These are phyloP conservation scores for Paramyrothecium roridum DNA, from an alignment of 2,329 filamentous ascomycete species.

Conservation along the genomic window DNA sequence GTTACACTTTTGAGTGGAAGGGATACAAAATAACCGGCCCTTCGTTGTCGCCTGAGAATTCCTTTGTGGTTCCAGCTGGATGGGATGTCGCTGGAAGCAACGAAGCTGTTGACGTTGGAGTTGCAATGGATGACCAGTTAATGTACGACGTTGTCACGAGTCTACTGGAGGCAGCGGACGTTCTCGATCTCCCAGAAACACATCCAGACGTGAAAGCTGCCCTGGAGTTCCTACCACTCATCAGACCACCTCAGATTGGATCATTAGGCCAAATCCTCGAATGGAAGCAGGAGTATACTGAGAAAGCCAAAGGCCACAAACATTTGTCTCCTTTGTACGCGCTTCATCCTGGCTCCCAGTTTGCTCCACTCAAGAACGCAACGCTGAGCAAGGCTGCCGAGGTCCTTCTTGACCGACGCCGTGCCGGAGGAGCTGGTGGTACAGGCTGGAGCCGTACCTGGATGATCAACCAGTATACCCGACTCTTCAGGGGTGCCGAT, in stretches of 20 bases:
- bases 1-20: slow-evolving; percentile 26
- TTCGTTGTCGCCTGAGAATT: slow-evolving; percentile 23
- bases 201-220: not conserved
- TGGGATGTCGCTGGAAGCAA: slow-evolving; percentile 2
- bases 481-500: slow-evolving; percentile 32
- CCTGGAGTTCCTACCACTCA: slow-evolving; percentile 3
- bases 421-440: slow-evolving; percentile 3
- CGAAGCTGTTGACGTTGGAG: slow-evolving; percentile 11
- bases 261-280: slow-evolving; percentile 31
- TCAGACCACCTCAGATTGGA: slow-evolving; percentile 8
- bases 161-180: slow-evolving; percentile 5
- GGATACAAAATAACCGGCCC: slow-evolving; percentile 20
- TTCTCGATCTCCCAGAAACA: slow-evolving; percentile 3
- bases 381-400: not conserved
- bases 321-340: slow-evolving; percentile 45
- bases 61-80: slow-evolving; percentile 12
- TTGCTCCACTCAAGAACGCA: slow-evolving; percentile 7
- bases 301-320: slow-evolving; percentile 40
- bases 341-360: slow-evolving; percentile 35
- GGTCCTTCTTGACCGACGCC: slow-evolving; percentile 3
- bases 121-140: slow-evolving; percentile 23
- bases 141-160: slow-evolving; percentile 8
- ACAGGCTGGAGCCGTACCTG: slow-evolving; percentile 42
- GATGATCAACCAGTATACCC: slow-evolving; percentile 42
- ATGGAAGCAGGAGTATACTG: slow-evolving; percentile 29